Conservation (phyloP, 2,329 filamentous ascomycete genomes). For the Aspergillus ruber region DNA sequence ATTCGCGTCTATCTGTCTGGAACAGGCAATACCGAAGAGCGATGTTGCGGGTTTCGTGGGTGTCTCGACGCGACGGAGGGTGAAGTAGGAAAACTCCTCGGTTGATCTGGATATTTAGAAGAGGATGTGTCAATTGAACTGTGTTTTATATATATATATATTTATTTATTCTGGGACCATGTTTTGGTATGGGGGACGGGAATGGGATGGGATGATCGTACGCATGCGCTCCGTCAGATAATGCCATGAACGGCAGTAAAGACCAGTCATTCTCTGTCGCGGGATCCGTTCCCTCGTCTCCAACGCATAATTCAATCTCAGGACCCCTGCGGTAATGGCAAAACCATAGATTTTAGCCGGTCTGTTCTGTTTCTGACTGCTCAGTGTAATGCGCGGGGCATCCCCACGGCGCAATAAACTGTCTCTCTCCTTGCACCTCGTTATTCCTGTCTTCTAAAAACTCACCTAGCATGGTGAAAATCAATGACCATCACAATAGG, state of each 20-base stretch:
- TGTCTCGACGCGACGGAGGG: conserved; percentile 58
- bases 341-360: conserved; percentile 3
- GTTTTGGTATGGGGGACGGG: neutral
- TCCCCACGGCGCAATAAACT: neutral
- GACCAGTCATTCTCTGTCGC: conserved; percentile 82
- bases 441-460: neutral
- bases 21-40: conserved; percentile 93
- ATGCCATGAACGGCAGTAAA: conserved; percentile 88
- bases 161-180: conserved; percentile 2
- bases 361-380: neutral
- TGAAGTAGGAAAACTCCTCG: conserved; percentile 99
- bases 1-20: conserved; percentile 77
- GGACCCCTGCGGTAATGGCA: conserved; percentile 55
- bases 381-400: too few relatives aligned
- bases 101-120: conserved; percentile 53
- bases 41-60: conserved; percentile 58
- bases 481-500: conserved; percentile 74
- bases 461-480: conserved; percentile 67
- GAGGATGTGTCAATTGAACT: neutral
- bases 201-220: conserved; percentile 40
- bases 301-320: conserved; percentile 90
- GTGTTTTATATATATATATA: too few relatives aligned
- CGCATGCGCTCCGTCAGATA: conserved; percentile 93
- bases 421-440: neutral
- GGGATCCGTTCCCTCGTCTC: conserved; percentile 69